These are phyloP conservation scores for Alternaria conjuncta DNA, from an alignment of 2,329 filamentous ascomycete species.

Conservation along the genomic window DNA sequence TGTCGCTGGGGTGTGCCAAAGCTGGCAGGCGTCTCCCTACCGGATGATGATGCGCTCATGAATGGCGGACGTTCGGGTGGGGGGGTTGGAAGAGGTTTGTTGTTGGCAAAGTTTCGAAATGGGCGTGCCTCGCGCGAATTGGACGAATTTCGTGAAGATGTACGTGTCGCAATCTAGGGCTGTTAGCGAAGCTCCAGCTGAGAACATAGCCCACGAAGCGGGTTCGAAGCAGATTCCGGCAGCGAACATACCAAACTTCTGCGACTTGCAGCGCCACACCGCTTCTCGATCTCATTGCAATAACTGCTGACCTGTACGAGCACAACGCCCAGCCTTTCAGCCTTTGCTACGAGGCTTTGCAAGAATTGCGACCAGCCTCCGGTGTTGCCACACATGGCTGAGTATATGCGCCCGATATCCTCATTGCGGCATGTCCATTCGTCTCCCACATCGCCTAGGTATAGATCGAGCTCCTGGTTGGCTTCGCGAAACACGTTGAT, in stretches of 20 bases:
- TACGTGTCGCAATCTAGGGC: slow-evolving; percentile 44
- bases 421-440: slow-evolving; percentile 63
- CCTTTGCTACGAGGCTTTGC: slow-evolving; percentile 74
- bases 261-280: slow-evolving; percentile 82
- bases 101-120: slow-evolving; percentile 42
- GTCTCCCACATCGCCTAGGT: slow-evolving; percentile 71
- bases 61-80: slow-evolving; percentile 40
- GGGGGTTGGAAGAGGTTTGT: slow-evolving; percentile 46
- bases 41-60: slow-evolving; percentile 22
- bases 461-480: slow-evolving; percentile 76
- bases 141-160: slow-evolving; percentile 47
- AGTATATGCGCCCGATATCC: slow-evolving; percentile 75
- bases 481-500: slow-evolving; percentile 78
- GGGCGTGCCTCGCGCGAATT: slow-evolving; percentile 42
- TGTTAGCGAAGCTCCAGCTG: slow-evolving; percentile 15
- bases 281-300: slow-evolving; percentile 83
- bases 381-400: slow-evolving; percentile 90
- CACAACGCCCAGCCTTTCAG: slow-evolving; percentile 71
- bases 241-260: slow-evolving; percentile 69
- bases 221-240: not conserved
- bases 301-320: slow-evolving; percentile 77
- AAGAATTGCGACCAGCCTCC: slow-evolving; percentile 89
- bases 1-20: slow-evolving; percentile 18
- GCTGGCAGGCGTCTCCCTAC: slow-evolving; percentile 24
- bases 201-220: not conserved